Evolutionary conservation across 805 yeast species (phyloP).

Genomic region (Ogataea trehaloabstinens): DNA sequence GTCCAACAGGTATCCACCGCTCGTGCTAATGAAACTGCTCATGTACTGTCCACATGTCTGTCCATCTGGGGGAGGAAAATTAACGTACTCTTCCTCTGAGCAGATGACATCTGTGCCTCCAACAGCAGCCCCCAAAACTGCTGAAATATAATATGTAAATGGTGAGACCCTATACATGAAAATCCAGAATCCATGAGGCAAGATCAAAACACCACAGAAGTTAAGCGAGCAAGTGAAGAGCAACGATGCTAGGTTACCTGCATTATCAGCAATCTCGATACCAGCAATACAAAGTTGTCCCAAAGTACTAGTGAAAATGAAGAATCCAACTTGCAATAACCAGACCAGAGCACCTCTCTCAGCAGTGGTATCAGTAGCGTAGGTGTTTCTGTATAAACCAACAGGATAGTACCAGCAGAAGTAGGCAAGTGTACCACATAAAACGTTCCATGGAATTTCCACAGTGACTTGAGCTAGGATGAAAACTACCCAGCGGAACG

Average conservation of each 20-base stretch:
- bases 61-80: conserved; percentile 52
- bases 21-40: conserved; percentile 31
- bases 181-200: conserved; percentile 79
- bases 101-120: conserved; percentile 41
- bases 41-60: conserved; percentile 60
- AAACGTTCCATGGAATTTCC: conserved; percentile 59
- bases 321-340: conserved; percentile 18
- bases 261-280: conserved; percentile 59
- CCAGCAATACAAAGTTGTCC: conserved; percentile 51
- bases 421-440: conserved; percentile 46
- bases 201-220: conserved; percentile 66
- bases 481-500: conserved; percentile 65
- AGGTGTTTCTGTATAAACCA: conserved; percentile 28
- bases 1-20: conserved; percentile 57
- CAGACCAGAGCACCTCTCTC: conserved; percentile 40
- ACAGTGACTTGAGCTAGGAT: conserved; percentile 48
- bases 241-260: conserved; percentile 51
- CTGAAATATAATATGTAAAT: conserved; percentile 63
- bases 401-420: conserved; percentile 35
- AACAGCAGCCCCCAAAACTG: conserved; percentile 18
- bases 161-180: conserved; percentile 77
- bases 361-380: conserved; percentile 38
- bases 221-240: conserved; percentile 54
- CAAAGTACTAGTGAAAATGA: conserved; percentile 41
- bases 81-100: conserved; percentile 42